Percentiles rank a stretch among this genome's conserved stretches.
phyloP scores from a whole-genome alignment of 2,329 filamentous ascomycete species.

The Sclerotinia glacialis region DNA sequence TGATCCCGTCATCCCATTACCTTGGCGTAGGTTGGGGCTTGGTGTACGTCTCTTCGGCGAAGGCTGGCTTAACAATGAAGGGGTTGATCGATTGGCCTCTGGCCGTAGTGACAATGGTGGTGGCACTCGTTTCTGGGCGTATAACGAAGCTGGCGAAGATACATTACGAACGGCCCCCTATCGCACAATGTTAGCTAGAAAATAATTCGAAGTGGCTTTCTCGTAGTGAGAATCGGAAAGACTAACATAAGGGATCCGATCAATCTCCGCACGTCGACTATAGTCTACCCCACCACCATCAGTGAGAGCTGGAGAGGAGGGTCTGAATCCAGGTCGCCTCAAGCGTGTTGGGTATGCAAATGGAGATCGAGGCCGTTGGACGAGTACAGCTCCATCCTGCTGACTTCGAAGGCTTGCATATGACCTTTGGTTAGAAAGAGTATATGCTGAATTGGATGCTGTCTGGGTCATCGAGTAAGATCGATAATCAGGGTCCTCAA shows the following conservation, averaged over 20 bases:
- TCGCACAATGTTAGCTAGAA: slow-evolving; percentile 4
- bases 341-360: slow-evolving; percentile 58
- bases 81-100: slow-evolving; percentile 36
- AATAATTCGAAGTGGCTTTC: not conserved
- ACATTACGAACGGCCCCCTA: slow-evolving; percentile 32
- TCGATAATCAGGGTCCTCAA: slow-evolving; percentile 47
- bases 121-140: slow-evolving; percentile 35
- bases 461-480: slow-evolving; percentile 55
- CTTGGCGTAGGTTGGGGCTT: slow-evolving; percentile 30
- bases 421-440: slow-evolving; percentile 49
- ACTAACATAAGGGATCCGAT: slow-evolving; percentile 36
- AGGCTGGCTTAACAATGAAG: slow-evolving; percentile 33
- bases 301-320: slow-evolving; percentile 39
- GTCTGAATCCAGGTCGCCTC: slow-evolving; percentile 49
- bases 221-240: not conserved
- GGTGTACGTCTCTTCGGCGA: slow-evolving; percentile 34
- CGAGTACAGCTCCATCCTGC: slow-evolving; percentile 40
- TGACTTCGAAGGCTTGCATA: slow-evolving; percentile 50
- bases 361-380: slow-evolving; percentile 56
- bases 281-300: slow-evolving; percentile 39
- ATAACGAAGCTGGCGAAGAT: slow-evolving; percentile 37
- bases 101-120: slow-evolving; percentile 31
- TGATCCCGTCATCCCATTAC: slow-evolving; percentile 24
- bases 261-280: slow-evolving; percentile 38
- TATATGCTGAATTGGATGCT: slow-evolving; percentile 39